Evolutionary conservation across 2,329 filamentous ascomycete genomes (phyloP).

Genomic region (Seiridium cupressi): DNA sequence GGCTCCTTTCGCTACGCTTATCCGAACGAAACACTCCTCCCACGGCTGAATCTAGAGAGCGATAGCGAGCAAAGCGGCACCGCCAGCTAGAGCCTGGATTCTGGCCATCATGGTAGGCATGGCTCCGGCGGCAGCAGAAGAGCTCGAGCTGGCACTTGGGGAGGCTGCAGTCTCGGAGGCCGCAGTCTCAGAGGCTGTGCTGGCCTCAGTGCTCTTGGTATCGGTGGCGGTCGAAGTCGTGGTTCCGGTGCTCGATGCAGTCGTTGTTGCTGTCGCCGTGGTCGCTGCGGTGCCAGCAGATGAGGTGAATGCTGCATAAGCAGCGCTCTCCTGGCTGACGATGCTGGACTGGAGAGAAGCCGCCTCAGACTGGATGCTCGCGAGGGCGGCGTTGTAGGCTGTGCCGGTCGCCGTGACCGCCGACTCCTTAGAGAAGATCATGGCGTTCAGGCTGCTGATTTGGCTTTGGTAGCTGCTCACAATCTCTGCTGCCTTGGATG

Average conservation of each 20-base stretch:
- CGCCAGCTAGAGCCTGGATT: not conserved
- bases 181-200: not conserved
- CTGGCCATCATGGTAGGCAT: not conserved
- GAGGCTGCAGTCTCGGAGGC: not conserved
- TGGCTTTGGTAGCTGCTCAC: not conserved
- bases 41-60: not conserved
- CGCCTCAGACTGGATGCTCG: slow-evolving; percentile 1
- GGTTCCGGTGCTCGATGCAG: not conserved
- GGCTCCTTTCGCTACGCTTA: too few relatives aligned
- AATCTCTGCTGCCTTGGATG: not conserved
- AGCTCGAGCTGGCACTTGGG: not conserved
- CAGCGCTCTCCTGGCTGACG: not conserved
- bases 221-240: not conserved
- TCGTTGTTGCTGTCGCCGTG: not conserved
- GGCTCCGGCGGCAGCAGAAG: not conserved
- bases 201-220: not conserved
- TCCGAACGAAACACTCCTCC: too few relatives aligned
- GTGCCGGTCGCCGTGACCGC: not conserved
- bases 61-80: not conserved
- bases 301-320: not conserved
- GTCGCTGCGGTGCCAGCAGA: not conserved
- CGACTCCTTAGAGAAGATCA: not conserved
- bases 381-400: not conserved
- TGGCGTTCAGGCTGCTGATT: not conserved
- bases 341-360: not conserved